phyloP scores from a whole-genome alignment of 148 eudicot species.

The Diospyros lotus region DNA sequence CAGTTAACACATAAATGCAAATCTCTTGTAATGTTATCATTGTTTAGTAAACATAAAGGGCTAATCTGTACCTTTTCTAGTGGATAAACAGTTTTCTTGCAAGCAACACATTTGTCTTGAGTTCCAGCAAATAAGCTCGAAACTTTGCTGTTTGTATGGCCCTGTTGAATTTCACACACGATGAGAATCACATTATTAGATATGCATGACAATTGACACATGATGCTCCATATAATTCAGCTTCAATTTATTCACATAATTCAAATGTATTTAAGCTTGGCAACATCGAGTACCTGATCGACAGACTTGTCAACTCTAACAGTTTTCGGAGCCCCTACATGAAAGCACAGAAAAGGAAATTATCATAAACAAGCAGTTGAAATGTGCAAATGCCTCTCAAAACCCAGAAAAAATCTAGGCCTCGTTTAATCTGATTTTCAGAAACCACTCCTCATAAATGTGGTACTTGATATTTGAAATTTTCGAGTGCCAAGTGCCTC shows the following conservation, averaged over 20 bases:
- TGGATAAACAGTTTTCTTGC: slow-evolving; percentile 72
- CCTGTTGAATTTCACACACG: slow-evolving; percentile 9
- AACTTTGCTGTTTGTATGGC: slow-evolving; percentile 37
- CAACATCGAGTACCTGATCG: slow-evolving; percentile 39
- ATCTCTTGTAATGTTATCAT: background rate
- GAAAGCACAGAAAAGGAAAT: background rate
- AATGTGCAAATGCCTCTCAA: background rate
- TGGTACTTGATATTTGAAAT: too few species aligned
- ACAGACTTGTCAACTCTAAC: slow-evolving; percentile 53
- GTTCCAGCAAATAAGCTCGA: slow-evolving; percentile 69
- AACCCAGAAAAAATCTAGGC: background rate
- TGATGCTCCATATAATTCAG: background rate
- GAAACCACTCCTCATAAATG: too few species aligned
- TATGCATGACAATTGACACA: background rate
- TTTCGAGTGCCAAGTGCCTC: too few species aligned
- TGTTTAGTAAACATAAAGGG: background rate
- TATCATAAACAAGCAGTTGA: background rate
- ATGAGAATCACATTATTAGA: background rate
- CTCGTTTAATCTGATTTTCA: too few species aligned
- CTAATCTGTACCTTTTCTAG: slow-evolving; percentile 28
- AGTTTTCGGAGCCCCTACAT: slow-evolving; percentile 63
- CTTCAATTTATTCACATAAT: background rate
- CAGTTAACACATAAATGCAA: background rate
- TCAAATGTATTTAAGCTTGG: background rate
- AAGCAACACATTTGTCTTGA: slow-evolving; percentile 68